phyloP scores from a whole-genome alignment of 495 filamentous ascomycete genomes.

The Penicillium coprophilum region DNA sequence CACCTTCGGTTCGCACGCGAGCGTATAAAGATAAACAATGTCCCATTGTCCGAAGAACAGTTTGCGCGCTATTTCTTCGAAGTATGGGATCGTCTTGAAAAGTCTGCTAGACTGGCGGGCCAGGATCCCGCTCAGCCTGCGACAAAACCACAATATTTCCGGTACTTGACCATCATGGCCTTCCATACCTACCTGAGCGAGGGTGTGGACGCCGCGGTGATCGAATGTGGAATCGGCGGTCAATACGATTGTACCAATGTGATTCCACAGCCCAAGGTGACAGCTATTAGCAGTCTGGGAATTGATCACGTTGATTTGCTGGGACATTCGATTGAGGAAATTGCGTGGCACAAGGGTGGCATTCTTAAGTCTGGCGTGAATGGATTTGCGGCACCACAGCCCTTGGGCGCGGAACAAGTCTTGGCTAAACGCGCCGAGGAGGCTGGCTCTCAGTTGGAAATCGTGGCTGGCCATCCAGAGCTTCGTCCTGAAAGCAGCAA shows the following conservation, averaged over 20 bases:
- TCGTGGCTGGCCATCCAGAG: conserved; percentile 64
- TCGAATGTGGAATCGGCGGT: conserved; percentile 92
- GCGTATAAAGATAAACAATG: conserved; percentile 78
- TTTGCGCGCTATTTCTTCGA: conserved; percentile 89
- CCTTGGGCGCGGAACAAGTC: conserved; percentile 62
- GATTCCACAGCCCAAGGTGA: conserved; percentile 68
- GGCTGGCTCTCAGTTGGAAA: conserved; percentile 56
- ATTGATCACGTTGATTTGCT: conserved; percentile 85
- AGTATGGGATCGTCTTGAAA: conserved; percentile 76
- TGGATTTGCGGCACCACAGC: conserved; percentile 75
- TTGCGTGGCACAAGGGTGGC: conserved; percentile 96
- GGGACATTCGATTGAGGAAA: conserved; percentile 81
- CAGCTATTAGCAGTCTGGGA: conserved; percentile 79
- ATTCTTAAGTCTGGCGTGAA: conserved; percentile 75
- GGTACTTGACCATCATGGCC: conserved; percentile 86
- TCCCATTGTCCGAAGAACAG: conserved; percentile 67
- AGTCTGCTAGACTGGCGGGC: conserved; percentile 47
- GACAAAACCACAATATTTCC: conserved; percentile 82
- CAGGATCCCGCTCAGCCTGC: conserved; percentile 44
- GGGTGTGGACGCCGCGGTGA: conserved; percentile 76
- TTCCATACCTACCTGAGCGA: conserved; percentile 83
- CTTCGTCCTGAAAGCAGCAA: conserved; percentile 42
- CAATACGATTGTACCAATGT: conserved; percentile 94
- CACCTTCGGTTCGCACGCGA: conserved; percentile 87
- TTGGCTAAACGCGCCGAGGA: conserved; percentile 69